These are phyloP conservation scores for Citeromyces siamensis DNA, from an alignment of 1,139 yeast genomes.

Conservation along the genomic window DNA sequence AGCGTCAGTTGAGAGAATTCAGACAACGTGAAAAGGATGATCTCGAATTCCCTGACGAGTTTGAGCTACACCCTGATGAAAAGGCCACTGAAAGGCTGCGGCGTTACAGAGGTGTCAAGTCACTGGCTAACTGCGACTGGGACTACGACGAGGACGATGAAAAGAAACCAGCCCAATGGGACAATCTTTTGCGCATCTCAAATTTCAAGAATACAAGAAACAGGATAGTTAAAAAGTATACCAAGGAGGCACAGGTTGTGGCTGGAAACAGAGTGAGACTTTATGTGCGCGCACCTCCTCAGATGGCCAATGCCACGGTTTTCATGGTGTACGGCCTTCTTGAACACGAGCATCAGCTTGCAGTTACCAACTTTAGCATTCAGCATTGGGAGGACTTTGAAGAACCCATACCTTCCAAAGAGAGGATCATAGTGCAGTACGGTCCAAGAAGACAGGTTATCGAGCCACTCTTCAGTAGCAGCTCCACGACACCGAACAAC, in stretches of 20 bases:
- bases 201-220: constrained; percentile 74
- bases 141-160: constrained; percentile 74
- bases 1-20: constrained; percentile 57
- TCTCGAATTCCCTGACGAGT: constrained; percentile 90
- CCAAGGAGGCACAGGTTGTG: constrained; percentile 40
- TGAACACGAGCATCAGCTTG: constrained; percentile 77
- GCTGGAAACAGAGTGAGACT: constrained; percentile 60
- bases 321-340: constrained; percentile 63
- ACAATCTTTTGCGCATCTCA: constrained; percentile 56
- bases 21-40: constrained; percentile 71
- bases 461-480: constrained; percentile 75
- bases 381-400: constrained; percentile 85
- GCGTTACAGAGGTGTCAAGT: constrained; percentile 80
- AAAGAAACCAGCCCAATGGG: constrained; percentile 65
- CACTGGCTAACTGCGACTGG: constrained; percentile 75
- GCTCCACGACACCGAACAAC: constrained; percentile 65
- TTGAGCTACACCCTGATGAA: constrained; percentile 68
- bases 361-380: constrained; percentile 72
- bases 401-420: constrained; percentile 73
- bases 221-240: constrained; percentile 50
- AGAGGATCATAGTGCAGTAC: constrained; percentile 72
- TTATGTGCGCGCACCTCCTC: constrained; percentile 48
- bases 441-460: constrained; percentile 89
- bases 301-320: constrained; percentile 30
- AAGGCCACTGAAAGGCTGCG: constrained; percentile 64